Evolutionary conservation across 768 basidiomycete species (phyloP).

Genomic region (Ramaria rubella): DNA sequence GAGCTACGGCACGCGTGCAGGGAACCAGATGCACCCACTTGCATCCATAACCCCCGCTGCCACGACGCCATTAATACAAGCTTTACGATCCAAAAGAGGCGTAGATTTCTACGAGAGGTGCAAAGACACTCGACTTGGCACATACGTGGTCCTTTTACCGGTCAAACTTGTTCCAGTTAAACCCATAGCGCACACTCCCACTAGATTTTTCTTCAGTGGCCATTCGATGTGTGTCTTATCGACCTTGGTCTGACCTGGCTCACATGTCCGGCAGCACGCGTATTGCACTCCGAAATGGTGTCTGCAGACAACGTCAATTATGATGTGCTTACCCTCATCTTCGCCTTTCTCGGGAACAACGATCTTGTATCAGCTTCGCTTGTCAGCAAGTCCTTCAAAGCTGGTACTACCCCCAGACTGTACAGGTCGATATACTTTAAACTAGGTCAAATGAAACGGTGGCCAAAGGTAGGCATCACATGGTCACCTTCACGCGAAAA

Average conservation of each 20-base stretch:
- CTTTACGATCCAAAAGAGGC: no score
- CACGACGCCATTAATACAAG: no score
- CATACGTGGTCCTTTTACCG: no score
- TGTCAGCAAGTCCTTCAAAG: slow-evolving; percentile 60
- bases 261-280: neutral
- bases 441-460: slow-evolving; percentile 50
- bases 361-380: slow-evolving; percentile 57
- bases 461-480: slow-evolving; percentile 37
- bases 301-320: slow-evolving; percentile 61
- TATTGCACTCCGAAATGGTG: slow-evolving; percentile 37
- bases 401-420: slow-evolving; percentile 54
- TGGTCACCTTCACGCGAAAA: neutral
- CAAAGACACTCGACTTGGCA: no score
- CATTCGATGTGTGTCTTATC: neutral
- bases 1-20: no score
- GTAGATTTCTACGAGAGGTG: no score
- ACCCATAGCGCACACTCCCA: no score
- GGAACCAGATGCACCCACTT: no score
- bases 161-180: no score
- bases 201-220: no score
- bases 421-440: slow-evolving; percentile 55
- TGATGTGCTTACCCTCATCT: slow-evolving; percentile 69
- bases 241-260: neutral
- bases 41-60: no score
- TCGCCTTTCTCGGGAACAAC: slow-evolving; percentile 40